phyloP scores from a whole-genome alignment of 2,329 filamentous ascomycete species.

The Hypoxylon sp. region DNA sequence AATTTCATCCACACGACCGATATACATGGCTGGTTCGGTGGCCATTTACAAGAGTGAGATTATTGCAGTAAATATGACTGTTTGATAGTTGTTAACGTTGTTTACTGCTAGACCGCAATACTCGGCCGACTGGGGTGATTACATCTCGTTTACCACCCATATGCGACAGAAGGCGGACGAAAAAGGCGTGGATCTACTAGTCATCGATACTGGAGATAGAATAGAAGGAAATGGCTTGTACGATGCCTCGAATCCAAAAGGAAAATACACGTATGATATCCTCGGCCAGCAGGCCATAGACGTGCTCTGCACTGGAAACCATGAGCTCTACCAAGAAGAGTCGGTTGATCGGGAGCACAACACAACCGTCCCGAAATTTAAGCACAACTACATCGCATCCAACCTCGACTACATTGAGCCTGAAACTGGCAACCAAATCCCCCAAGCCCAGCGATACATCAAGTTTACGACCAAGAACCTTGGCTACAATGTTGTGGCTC shows the following conservation, averaged over 20 bases:
- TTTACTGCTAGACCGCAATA: constrained; percentile 78
- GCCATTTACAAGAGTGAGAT: constrained; percentile 88
- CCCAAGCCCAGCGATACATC: constrained; percentile 85
- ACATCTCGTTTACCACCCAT: constrained; percentile 90
- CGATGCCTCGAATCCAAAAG: constrained; percentile 89
- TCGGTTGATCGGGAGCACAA: constrained; percentile 84
- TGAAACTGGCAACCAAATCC: constrained; percentile 77
- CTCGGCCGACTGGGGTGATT: constrained; percentile 97
- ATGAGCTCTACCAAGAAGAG: constrained; percentile 89
- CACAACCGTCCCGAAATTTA: constrained; percentile 86
- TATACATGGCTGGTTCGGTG: constrained; percentile 95
- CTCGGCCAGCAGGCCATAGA: constrained; percentile 87
- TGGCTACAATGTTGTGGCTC: constrained; percentile 85
- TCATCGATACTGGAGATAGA: constrained; percentile 95
- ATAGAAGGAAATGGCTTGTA: constrained; percentile 96
- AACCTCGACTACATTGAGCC: constrained; percentile 91
- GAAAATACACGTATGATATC: constrained; percentile 89
- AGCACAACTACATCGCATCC: constrained; percentile 85
- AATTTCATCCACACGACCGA: constrained; percentile 99
- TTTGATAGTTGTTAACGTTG: constrained; percentile 15
- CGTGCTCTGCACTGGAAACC: constrained; percentile 89
- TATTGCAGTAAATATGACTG: neutral
- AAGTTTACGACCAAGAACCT: constrained; percentile 95
- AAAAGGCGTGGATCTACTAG: constrained; percentile 84
- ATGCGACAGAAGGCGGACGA: constrained; percentile 84